Conservation (phyloP, 2,329 filamentous ascomycete genomes). For the Kalmusia sp. region DNA sequence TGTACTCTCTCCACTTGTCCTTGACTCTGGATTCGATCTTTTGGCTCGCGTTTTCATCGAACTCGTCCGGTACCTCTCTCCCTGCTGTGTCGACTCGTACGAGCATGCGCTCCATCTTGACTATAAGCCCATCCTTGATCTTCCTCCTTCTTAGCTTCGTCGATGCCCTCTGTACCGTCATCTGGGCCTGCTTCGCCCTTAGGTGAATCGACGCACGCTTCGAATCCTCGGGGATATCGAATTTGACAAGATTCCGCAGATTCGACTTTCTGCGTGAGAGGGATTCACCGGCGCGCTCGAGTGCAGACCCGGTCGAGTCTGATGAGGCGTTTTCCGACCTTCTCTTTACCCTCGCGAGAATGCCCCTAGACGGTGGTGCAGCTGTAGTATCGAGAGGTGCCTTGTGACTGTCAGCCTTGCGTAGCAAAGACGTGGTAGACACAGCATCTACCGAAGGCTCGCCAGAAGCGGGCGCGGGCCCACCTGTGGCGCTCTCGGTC, state of each 20-base stretch:
- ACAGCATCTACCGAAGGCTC: conserved; percentile 42
- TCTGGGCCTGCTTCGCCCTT: conserved; percentile 48
- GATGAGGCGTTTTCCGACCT: conserved; percentile 31
- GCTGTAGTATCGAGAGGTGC: conserved; percentile 27
- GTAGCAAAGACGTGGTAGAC: conserved; percentile 47
- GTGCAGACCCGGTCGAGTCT: conserved; percentile 12
- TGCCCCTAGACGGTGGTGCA: conserved; percentile 30
- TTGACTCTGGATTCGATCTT: conserved; percentile 64
- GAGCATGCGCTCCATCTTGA: conserved; percentile 74
- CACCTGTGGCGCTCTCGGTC: conserved; percentile 34
- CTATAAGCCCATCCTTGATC: conserved; percentile 64
- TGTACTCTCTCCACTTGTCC: conserved; percentile 72
- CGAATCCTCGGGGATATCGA: conserved; percentile 51
- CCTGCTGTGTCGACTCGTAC: conserved; percentile 65
- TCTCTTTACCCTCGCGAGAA: conserved; percentile 36
- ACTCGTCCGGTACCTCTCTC: conserved; percentile 64
- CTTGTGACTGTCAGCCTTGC: conserved; percentile 44
- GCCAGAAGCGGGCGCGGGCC: conserved; percentile 30
- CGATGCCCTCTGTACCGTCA: conserved; percentile 43
- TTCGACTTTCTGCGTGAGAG: conserved; percentile 36
- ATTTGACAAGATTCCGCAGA: conserved; percentile 49
- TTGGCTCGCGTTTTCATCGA: conserved; percentile 68
- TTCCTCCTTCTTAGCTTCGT: conserved; percentile 48
- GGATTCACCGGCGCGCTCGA: conserved; percentile 15
- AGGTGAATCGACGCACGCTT: conserved; percentile 46